phyloP scores from a whole-genome alignment of 768 basidiomycete genomes.

The Agaricus blazei region DNA sequence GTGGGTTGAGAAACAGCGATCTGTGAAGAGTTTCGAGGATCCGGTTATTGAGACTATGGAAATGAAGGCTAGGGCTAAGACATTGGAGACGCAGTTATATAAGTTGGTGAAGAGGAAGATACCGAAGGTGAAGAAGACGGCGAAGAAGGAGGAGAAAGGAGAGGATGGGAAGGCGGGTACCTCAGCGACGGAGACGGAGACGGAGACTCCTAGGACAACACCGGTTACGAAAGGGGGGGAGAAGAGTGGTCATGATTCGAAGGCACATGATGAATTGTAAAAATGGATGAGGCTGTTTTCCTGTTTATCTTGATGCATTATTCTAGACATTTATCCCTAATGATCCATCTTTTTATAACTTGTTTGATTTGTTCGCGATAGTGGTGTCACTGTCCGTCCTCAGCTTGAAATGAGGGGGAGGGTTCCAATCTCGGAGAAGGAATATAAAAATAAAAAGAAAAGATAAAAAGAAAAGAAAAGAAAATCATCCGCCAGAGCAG shows the following conservation, averaged over 20 bases:
- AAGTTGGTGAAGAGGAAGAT: slow-evolving; percentile 64
- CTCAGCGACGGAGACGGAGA: neutral
- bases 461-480: no score
- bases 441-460: no score
- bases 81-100: slow-evolving; percentile 70
- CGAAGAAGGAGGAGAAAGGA: slow-evolving; percentile 27
- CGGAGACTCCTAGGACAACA: slow-evolving; percentile 8
- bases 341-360: neutral
- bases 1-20: slow-evolving; percentile 79
- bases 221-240: neutral
- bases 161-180: no score
- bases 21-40: slow-evolving; percentile 66
- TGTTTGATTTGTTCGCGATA: no score
- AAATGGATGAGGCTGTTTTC: neutral
- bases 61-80: slow-evolving; percentile 79
- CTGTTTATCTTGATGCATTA: slow-evolving; percentile 1
- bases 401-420: no score
- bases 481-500: no score
- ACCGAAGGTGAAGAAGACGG: slow-evolving; percentile 55
- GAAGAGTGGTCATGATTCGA: slow-evolving; percentile 1
- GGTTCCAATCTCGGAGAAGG: no score
- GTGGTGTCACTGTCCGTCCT: no score
- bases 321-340: slow-evolving; percentile 7
- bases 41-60: slow-evolving; percentile 84
- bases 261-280: slow-evolving; percentile 21